Conservation (phyloP, 2,329 filamentous ascomycete genomes). For the Xylaria sp. region DNA sequence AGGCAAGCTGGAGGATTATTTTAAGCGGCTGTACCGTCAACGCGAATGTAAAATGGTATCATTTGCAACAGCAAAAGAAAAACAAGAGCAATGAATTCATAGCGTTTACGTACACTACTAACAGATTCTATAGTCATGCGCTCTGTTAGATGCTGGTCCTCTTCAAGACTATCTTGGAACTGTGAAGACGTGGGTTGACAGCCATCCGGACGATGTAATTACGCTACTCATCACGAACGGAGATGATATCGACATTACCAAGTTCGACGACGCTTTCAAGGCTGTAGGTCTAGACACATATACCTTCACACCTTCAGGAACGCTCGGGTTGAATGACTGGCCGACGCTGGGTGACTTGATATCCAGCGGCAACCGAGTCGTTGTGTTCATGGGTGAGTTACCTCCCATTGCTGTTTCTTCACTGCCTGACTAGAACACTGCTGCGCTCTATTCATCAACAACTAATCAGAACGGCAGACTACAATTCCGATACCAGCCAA, state of each 20-base stretch:
- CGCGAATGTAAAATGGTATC: not conserved
- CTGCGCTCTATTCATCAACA: not conserved
- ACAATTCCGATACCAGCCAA: conserved; percentile 52
- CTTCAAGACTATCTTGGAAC: conserved; percentile 60
- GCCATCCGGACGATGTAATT: conserved; percentile 64
- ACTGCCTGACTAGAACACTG: too few relatives aligned
- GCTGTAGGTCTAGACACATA: conserved; percentile 61
- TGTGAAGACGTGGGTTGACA: conserved; percentile 65
- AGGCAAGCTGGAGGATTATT: too few relatives aligned
- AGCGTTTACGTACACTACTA: not conserved
- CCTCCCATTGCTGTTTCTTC: too few relatives aligned
- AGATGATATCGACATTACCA: conserved; percentile 60
- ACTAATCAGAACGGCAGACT: conserved; percentile 59
- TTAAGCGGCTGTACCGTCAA: not conserved
- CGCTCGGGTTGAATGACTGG: conserved; percentile 59
- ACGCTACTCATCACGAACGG: conserved; percentile 68
- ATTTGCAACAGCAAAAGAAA: not conserved
- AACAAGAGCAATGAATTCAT: not conserved
- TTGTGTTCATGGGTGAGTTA: conserved; percentile 71
- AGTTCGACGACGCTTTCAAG: conserved; percentile 61
- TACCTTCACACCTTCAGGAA: conserved; percentile 57
- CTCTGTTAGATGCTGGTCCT: conserved; percentile 62
- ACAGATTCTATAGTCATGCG: conserved; percentile 49
- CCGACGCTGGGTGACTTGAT: conserved; percentile 74
- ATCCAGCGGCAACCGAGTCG: conserved; percentile 63